Percentiles rank a stretch among this genome's conserved stretches.
Conservation (phyloP, 108 stramenopile genomes). For the Cyclotella choctawhatcheeana region DNA sequence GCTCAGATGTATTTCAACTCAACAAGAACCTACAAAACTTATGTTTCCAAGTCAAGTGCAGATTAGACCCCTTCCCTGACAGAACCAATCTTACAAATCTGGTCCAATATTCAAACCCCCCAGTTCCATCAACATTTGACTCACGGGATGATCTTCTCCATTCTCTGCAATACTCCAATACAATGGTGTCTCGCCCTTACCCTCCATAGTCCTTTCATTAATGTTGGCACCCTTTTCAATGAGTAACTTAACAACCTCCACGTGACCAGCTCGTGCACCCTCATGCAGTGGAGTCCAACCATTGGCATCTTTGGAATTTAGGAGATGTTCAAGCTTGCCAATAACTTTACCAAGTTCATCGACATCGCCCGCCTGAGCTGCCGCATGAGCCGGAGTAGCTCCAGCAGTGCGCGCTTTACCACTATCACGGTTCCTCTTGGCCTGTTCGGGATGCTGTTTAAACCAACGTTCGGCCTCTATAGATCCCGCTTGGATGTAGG, state of each 20-base stretch:
- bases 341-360: conserved; percentile 51
- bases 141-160: conserved; percentile 72
- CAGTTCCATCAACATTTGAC: conserved; percentile 62
- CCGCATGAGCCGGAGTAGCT: conserved; percentile 65
- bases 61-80: too few species aligned
- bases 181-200: conserved; percentile 67
- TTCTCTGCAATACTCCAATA: conserved; percentile 69
- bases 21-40: background rate
- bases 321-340: conserved; percentile 55
- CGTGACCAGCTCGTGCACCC: conserved; percentile 75
- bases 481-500: conserved; percentile 69
- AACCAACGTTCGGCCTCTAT: conserved; percentile 75
- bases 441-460: conserved; percentile 48
- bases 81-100: conserved; percentile 62
- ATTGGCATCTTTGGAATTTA: conserved; percentile 79
- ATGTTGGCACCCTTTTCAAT: conserved; percentile 76
- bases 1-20: background rate
- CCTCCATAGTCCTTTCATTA: conserved; percentile 60
- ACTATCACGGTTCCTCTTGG: conserved; percentile 29
- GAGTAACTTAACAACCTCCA: conserved; percentile 73
- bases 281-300: conserved; percentile 91
- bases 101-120: conserved; percentile 81
- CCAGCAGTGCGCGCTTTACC: conserved; percentile 61
- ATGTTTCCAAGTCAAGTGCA: too few species aligned
- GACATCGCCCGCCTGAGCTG: conserved; percentile 73